Base-by-base conservation (phyloP, 2,329 filamentous ascomycete genomes). In the Aspergillus sp. region DNA sequence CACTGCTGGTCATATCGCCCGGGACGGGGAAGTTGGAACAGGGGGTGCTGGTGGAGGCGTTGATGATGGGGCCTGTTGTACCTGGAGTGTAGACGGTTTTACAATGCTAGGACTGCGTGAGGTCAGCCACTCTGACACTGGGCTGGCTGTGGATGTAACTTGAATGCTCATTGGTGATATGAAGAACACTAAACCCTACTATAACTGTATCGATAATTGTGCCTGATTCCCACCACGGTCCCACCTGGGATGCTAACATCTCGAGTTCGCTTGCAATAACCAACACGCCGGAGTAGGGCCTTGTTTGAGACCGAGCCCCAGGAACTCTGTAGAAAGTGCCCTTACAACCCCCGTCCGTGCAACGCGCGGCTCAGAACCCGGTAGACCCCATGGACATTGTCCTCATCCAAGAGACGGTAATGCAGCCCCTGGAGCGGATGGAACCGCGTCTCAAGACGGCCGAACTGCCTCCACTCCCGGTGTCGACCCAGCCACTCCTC, bases 11-110 rank as follows among this genome's bases (percentile, higher is more conserved):
- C 2, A 78, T 85, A 23, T 63, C 61, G 36, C 61, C 70, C 3
- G 72, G 71, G 10, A 62, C 60, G 31, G 85, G 84, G 5, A 78
- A 77, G n/a, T 66, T 91, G 50, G 79, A 76, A 44, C 88, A 88
- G 67, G 91, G 91, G 0, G 74, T 82, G 48, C 84, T 78, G 63
- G 85, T 91, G 3, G 85, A 93, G 56, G 93, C 91, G 9, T 73
- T 97, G 63, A 69, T 97, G 65, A 91, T 97, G 86, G 84, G 84
- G 2, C 68, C 66, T 54, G 64, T 83, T 47, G 59, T 71, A 21
- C 67, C 58, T 23, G 58, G 53, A 16, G 50, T 50, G 45, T 63
- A 20, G 40, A 29, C 16, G 14, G 14, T 23, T 10, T n/a, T n/a
- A n/a, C n/a, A n/a, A n/a, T n/a, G n/a, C 16, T 16, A 29, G 9